Evolutionary conservation across 1,284 basidiomycete species (phyloP).

Genomic region (Cutaneotrichosporon mucoides): DNA sequence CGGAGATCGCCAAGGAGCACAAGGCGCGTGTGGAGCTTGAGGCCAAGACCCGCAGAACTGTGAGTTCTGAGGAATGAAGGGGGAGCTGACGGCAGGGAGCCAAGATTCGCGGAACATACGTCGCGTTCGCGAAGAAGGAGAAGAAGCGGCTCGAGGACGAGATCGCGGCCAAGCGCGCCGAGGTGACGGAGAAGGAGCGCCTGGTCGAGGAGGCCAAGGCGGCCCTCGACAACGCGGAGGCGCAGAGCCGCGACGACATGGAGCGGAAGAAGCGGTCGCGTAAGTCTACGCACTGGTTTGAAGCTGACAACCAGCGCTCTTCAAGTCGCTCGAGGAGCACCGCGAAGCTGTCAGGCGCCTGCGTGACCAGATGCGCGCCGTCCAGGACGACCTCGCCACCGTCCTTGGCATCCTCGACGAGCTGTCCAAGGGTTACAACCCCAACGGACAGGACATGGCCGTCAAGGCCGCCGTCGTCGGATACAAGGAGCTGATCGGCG

Average conservation of each 20-base stretch:
- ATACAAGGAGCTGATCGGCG: conserved; percentile 74
- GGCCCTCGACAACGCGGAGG: conserved; percentile 32
- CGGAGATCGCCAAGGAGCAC: conserved; percentile 67
- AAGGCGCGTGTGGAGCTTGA: conserved; percentile 64
- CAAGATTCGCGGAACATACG: conserved; percentile 85
- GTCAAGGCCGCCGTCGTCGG: conserved; percentile 93
- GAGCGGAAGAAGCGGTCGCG: conserved; percentile 80
- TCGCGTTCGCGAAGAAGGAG: conserved; percentile 80
- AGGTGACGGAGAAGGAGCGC: conserved; percentile 60
- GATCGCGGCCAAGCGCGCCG: conserved; percentile 58
- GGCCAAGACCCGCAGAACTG: conserved; percentile 73
- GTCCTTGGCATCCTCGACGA: conserved; percentile 64
- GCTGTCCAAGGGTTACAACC: conserved; percentile 84
- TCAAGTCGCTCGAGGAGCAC: conserved; percentile 68
- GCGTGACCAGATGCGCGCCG: conserved; percentile 59
- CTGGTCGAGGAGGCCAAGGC: conserved; percentile 44
- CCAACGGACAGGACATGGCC: conserved; percentile 96
- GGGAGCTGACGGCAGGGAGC: conserved; percentile 59
- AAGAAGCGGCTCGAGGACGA: conserved; percentile 68
- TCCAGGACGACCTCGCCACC: conserved; percentile 11
- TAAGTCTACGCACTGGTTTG: conserved; percentile 49
- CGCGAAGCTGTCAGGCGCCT: conserved; percentile 71
- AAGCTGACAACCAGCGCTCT: conserved; percentile 60
- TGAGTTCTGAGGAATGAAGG: conserved; percentile 44
- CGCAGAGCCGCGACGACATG: conserved; percentile 50